A percentile compares a stretch with the other conserved stretches of the same genome.
Evolutionary conservation across 192 early-diverging fungal genomes (phyloP).

Genomic region (Coemansia sp.): DNA sequence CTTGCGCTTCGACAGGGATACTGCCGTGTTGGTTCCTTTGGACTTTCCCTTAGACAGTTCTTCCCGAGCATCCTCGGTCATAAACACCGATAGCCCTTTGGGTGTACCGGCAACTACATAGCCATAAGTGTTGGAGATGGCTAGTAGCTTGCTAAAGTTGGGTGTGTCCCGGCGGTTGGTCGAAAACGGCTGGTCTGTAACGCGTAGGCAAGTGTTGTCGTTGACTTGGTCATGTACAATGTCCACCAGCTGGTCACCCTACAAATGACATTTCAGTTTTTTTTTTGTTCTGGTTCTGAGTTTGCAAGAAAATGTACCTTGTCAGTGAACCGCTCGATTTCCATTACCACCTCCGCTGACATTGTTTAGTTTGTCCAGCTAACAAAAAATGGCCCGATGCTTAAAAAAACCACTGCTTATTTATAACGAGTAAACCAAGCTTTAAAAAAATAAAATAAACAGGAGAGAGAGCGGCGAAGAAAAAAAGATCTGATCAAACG

Average conservation of each 20-base stretch:
- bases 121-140: slow-evolving; percentile 62
- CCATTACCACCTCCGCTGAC: slow-evolving; percentile 11
- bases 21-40: slow-evolving; percentile 40
- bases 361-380: neutral
- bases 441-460: too few species aligned
- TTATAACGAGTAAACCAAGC: too few species aligned
- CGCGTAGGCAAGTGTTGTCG: slow-evolving; percentile 39
- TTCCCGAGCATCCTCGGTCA: slow-evolving; percentile 33
- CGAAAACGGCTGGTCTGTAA: slow-evolving; percentile 34
- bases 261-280: slow-evolving; percentile 3
- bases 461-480: too few species aligned
- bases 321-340: slow-evolving; percentile 31
- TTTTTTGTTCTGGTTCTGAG: neutral
- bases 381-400: too few species aligned
- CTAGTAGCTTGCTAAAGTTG: slow-evolving; percentile 55
- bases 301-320: slow-evolving; percentile 12
- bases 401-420: too few species aligned
- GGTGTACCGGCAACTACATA: slow-evolving; percentile 66
- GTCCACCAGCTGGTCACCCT: slow-evolving; percentile 44
- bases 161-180: slow-evolving; percentile 43
- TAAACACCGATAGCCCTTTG: slow-evolving; percentile 42
- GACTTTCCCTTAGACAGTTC: slow-evolving; percentile 25
- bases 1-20: slow-evolving; percentile 20
- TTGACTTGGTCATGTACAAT: slow-evolving; percentile 41
- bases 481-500: too few species aligned